Conservation (phyloP, 257 asterid species). For the Sherardia arvensis region DNA sequence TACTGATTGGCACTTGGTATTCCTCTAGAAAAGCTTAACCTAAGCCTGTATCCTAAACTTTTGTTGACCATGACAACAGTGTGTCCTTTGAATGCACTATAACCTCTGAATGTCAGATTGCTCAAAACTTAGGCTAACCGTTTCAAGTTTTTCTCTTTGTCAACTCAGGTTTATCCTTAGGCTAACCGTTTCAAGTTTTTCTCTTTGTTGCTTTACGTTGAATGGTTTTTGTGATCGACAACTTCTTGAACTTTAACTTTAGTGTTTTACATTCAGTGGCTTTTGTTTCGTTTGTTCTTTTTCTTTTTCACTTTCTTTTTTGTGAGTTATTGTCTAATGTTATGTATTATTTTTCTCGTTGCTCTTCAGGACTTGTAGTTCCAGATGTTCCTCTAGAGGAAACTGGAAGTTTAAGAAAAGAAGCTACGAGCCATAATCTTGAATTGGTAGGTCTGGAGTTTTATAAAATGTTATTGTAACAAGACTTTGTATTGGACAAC, state of each 20-base stretch:
- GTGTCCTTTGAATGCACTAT: background rate
- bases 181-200: background rate
- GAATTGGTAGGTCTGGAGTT: conserved; percentile 57
- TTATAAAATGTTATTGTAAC: background rate
- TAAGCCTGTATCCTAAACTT: background rate
- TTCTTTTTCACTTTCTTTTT: background rate
- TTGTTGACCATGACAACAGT: background rate
- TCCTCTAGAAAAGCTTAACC: background rate
- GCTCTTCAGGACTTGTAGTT: conserved; percentile 71
- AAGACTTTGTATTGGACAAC: conserved; percentile 1
- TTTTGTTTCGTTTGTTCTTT: background rate
- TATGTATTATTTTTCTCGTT: background rate
- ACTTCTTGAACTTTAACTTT: background rate
- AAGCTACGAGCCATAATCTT: conserved; percentile 48
- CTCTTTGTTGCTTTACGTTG: background rate
- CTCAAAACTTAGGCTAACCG: background rate
- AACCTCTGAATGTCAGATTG: too few relatives aligned
- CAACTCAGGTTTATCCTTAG: too few relatives aligned
- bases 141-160: background rate
- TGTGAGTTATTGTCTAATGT: background rate
- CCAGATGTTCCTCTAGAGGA: conserved; percentile 93
- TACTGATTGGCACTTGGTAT: background rate
- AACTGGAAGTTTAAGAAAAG: conserved; percentile 71
- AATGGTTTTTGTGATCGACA: background rate
- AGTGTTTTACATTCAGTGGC: background rate